Evolutionary conservation across 2,329 filamentous ascomycete species (phyloP).

Genomic region (Colletotrichum higginsianum): DNA sequence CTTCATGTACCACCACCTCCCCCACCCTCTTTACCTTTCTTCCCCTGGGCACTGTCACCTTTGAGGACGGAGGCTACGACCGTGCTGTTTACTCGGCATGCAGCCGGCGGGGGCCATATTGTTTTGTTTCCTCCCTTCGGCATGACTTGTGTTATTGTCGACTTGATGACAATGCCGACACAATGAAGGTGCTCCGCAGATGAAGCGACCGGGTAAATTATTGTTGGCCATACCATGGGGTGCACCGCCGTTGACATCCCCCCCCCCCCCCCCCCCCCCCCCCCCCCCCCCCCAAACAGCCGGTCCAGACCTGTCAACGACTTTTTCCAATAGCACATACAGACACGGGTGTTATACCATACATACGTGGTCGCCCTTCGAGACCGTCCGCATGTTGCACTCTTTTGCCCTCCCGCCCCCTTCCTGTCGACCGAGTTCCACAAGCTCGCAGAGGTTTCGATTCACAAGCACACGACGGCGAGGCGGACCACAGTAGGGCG

Average conservation of each 20-base stretch:
- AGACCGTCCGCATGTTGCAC: not conserved
- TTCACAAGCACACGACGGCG: not conserved
- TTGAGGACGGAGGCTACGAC: not conserved
- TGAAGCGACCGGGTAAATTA: not conserved
- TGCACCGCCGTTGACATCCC: too few relatives aligned
- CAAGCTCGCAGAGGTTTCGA: not conserved
- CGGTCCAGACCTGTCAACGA: too few relatives aligned
- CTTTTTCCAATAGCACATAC: too few relatives aligned
- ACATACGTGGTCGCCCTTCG: not conserved
- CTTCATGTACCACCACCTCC: not conserved
- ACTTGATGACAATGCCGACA: conserved; percentile 8
- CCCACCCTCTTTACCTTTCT: not conserved
- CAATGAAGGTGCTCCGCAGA: not conserved
- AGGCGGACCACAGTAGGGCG: not conserved
- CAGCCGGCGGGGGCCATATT: conserved; percentile 8
- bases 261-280: too few relatives aligned
- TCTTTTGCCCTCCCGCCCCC: not conserved
- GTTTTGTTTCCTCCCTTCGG: conserved; percentile 29
- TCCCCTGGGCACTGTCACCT: not conserved
- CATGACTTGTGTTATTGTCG: conserved; percentile 4
- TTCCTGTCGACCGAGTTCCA: not conserved
- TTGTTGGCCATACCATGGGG: not conserved
- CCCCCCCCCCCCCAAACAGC: too few relatives aligned
- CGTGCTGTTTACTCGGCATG: not conserved
- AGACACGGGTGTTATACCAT: not conserved